phyloP scores from a whole-genome alignment of 495 filamentous ascomycete species.

The Hypoxylon lenormandii region DNA sequence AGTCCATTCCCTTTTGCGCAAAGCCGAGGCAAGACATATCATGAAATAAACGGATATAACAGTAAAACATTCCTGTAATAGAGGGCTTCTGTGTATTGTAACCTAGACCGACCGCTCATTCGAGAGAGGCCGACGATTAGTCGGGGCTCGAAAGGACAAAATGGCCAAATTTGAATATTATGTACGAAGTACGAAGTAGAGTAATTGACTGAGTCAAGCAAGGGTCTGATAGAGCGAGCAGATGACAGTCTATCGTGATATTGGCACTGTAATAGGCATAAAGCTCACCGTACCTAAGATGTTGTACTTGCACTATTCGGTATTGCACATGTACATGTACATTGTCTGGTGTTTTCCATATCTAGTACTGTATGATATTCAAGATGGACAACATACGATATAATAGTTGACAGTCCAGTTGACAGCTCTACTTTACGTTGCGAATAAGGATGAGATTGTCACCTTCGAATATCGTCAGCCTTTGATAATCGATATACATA shows the following conservation, averaged over 20 bases:
- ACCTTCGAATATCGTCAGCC: no score
- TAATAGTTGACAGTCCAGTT: no score
- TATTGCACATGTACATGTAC: neutral
- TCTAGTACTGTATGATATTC: no score
- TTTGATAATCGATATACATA: no score
- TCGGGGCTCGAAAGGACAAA: conserved; percentile 17
- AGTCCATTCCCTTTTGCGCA: conserved; percentile 4
- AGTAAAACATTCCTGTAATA: neutral
- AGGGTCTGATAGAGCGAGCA: conserved; percentile 10
- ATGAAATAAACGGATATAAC: no score
- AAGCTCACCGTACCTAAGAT: neutral
- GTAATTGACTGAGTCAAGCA: conserved; percentile 22
- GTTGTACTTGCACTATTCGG: neutral
- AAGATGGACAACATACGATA: no score
- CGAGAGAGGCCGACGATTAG: conserved; percentile 18
- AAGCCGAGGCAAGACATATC: neutral
- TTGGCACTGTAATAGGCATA: neutral
- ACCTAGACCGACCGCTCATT: conserved; percentile 28
- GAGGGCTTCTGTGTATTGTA: conserved; percentile 8
- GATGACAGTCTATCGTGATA: neutral
- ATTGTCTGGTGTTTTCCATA: no score
- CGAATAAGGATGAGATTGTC: no score
- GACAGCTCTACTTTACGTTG: no score
- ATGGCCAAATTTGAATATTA: conserved; percentile 8
- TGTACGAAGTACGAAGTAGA: no score